These are phyloP conservation scores for Fusarium floridanum DNA, from an alignment of 2,329 filamentous ascomycete genomes.

Conservation along the genomic window DNA sequence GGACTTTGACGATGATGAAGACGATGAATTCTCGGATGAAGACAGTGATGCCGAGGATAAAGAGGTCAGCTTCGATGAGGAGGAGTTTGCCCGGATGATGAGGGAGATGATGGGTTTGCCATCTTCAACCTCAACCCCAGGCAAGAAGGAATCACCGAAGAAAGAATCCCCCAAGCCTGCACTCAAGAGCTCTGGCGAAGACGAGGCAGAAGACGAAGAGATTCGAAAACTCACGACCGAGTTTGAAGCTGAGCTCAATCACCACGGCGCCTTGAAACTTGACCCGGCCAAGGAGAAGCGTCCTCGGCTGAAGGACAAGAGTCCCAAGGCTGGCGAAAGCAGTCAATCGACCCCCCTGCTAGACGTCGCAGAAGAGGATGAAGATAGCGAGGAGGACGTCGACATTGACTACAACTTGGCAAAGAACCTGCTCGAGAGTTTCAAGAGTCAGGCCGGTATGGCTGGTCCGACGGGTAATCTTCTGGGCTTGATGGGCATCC, in stretches of 20 bases:
- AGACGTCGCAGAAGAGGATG: conserved; percentile 60
- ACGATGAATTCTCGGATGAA: conserved; percentile 65
- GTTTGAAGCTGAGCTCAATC: conserved; percentile 80
- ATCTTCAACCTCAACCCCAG: conserved; percentile 23
- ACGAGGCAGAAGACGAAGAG: conserved; percentile 68
- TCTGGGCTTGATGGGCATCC: conserved; percentile 86
- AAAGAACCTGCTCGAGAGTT: conserved; percentile 90
- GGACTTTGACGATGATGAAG: conserved; percentile 72
- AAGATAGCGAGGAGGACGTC: conserved; percentile 70
- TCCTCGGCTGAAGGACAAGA: conserved; percentile 48
- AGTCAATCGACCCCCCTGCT: conserved; percentile 9
- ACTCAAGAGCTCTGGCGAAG: conserved; percentile 46
- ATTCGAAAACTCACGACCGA: conserved; percentile 75
- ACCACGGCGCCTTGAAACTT: conserved; percentile 74
- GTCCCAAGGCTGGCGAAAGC: conserved; percentile 31
- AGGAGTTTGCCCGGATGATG: conserved; percentile 89
- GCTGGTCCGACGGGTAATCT: conserved; percentile 90
- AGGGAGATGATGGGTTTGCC: conserved; percentile 86
- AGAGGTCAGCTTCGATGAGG: conserved; percentile 84
- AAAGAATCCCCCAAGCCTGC: conserved; percentile 7
- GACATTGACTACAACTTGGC: conserved; percentile 89
- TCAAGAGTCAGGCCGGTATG: conserved; percentile 89
- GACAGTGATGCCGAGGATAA: conserved; percentile 77
- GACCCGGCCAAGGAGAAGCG: conserved; percentile 54
- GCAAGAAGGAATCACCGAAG: not conserved